Evolutionary conservation across 163 green algal species (phyloP), one percentile per base, ranked within the genome.

Genomic region (Chloroidium sp.): DNA sequence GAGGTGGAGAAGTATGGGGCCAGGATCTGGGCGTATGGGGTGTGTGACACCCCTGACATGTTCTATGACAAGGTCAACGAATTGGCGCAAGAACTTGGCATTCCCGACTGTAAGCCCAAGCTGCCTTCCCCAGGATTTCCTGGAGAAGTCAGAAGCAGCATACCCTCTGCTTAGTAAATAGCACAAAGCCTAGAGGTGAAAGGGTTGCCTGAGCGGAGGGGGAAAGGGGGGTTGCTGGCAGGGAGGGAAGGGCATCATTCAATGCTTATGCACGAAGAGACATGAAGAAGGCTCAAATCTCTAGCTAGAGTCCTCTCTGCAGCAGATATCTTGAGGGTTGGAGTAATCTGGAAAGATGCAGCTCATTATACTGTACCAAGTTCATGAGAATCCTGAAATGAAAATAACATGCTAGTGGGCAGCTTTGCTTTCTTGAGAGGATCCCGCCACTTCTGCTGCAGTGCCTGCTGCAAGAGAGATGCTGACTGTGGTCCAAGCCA

Each of bases 31-130:
- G 86, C 82, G 1, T 92, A 91, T 62, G 87, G 87, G 0, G 95
- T 98, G n/a, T 98, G 95, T 61, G 95, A 98, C 80, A 83, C 88
- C 62, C 80, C 85, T 0, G 80, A 89, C 0, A 97, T 97, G 81
- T 98, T 98, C 75, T 95, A 98, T 78, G 79, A 90, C 6, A 94
- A 89, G 79, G 90, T 97, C 0, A 86, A 95, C 74, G 87, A 76
- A 1, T 83, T 98, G 60, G 81, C 95, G 1, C 74, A 84, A 2
- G 90, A 89, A 2, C 69, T 97, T 75, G 93, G 88, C 36, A 36
- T 36, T 36, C 36, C 36, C 36, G 36, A 36, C 36, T 36, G 36
- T 36, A 36, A 36, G 36, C 36, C 36, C 36, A 36, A 0, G 88
- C 83, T 3, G 74, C 60, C 8, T 76, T 36, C 0, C 74, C 62